Base-by-base conservation (phyloP, 257 asterid genomes). In the Penstemon barbatus region DNA sequence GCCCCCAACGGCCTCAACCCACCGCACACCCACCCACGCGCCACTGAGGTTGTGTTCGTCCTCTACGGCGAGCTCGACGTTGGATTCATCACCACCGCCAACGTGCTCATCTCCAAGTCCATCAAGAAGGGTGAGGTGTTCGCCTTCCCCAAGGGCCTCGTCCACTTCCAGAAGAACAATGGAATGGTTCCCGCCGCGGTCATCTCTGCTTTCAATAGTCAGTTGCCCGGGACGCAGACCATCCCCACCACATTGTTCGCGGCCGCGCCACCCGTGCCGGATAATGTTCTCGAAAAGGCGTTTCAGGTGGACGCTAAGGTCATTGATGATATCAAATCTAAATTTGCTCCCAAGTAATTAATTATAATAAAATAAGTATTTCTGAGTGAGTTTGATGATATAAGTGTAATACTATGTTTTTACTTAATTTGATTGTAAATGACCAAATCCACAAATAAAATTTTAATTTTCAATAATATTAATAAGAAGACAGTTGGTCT, bases 101-200 rank as follows among this genome's bases (percentile, higher is more conserved):
- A 90, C 73, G 80, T 69, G 8, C 83, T 88, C 68, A 41, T 80
- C 63, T 64, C 90, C 55, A 88, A 78, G 70, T 49, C 74, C 54
- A 82, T 88, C 73, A 71, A 66, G 15, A 65, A 71, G 41, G 92
- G 92, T 0, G 90, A 88, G n/a, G 65, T 84, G 1, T 88, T 85
- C 71, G 90, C 68, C 12, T 85, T 88, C 67, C 92, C 95, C 0
- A 83, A 67, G 68, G 89, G 86, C 0, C 84, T 87, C 37, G 78
- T 85, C 53, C 94, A 89, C 74, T 93, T 84, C 85, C 98, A 93
- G 73, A 84, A 79, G 84, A 93, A 93, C 82, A 85, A 75, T 45
- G 92, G 90, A 1, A 25, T 63, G 6, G 44, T 55, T 2, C 66
- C 87, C 0, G 92, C 92, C 0, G 76, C 95, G 7, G 92, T 80